Conservation (phyloP, 2,329 filamentous ascomycete species). For the Trichoderma asperellum region DNA sequence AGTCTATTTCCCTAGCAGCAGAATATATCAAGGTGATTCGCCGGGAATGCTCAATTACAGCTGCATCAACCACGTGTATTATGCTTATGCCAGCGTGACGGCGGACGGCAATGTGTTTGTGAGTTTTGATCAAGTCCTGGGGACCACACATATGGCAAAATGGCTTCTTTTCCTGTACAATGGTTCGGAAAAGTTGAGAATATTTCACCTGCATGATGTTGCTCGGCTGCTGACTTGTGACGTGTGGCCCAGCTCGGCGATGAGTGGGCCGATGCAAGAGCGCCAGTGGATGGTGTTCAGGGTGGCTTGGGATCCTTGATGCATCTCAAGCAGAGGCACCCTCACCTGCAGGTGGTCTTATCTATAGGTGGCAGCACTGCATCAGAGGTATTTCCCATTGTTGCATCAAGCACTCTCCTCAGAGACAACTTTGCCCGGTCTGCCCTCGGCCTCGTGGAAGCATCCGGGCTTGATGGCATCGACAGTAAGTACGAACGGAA, state of each 20-base stretch:
- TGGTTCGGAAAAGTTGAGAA: neutral
- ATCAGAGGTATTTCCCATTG: slow-evolving; percentile 67
- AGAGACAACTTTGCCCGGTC: slow-evolving; percentile 73
- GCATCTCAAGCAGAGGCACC: slow-evolving; percentile 71
- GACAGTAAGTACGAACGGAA: slow-evolving; percentile 61
- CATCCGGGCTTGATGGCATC: slow-evolving; percentile 65
- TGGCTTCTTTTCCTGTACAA: slow-evolving; percentile 17
- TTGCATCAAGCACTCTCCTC: slow-evolving; percentile 63
- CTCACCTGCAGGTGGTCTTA: slow-evolving; percentile 72
- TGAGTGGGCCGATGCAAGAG: slow-evolving; percentile 74
- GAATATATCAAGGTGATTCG: slow-evolving; percentile 72
- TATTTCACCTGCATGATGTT: slow-evolving; percentile 25
- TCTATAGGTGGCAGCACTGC: slow-evolving; percentile 74
- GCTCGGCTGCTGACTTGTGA: slow-evolving; percentile 35
- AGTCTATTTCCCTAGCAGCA: slow-evolving; percentile 82
- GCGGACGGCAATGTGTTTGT: slow-evolving; percentile 76
- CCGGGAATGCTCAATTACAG: slow-evolving; percentile 74
- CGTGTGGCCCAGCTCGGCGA: slow-evolving; percentile 66
- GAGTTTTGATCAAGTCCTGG: slow-evolving; percentile 42
- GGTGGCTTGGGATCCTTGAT: slow-evolving; percentile 76
- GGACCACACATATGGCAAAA: slow-evolving; percentile 17
- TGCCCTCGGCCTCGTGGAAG: slow-evolving; percentile 67
- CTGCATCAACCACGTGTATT: slow-evolving; percentile 81
- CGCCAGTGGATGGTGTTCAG: slow-evolving; percentile 70
- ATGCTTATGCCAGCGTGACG: slow-evolving; percentile 77